Base-by-base conservation (phyloP, 2,329 filamentous ascomycete species). In the Pseudogymnoascus sp. region DNA sequence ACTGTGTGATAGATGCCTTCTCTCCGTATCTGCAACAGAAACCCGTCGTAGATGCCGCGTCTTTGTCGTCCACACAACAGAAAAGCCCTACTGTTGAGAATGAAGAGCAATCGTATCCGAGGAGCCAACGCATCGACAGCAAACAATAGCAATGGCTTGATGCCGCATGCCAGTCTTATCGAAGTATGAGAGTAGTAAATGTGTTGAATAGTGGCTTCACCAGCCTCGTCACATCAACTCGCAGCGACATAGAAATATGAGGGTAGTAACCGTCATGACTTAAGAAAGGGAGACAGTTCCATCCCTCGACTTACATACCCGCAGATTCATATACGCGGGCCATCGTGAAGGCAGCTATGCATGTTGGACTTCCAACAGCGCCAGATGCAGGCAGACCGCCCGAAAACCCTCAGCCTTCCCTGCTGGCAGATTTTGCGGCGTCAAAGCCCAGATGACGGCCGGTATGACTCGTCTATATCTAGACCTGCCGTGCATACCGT, bases 401-500 rank as follows among this genome's bases (percentile, higher is more conserved):
- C 28, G 4, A 2, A 35, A 35, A 33, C 25, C 28, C 28, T 21
- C 28, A 55, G 49, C 49, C 49, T 55, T 33, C 49, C 28, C n/a
- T 33, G 1, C 5, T 55, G 49, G 49, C 49, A 55, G 49, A 33
- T 28, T 55, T 55, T 55, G 4, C n/a, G 49, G 49, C 49, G 49
- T 55, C 49, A 55, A 55, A 35, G 28, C 33, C 28, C 25, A 14
- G n/a, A 33, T 35, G 16, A 55, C 28, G 49, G 49, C 28, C 11
- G 28, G 4, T 55, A 55, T 55, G 49, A 55, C 49, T 55, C 49
- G 49, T 55, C 28, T 55, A 35, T 21, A 14, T 16, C 49, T 5
- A 55, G 16, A 55, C 21, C 49, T 55, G 49, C 49, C 49, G 49
- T 55, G 49, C 28, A 55, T 55, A 55, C 49, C 16, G 49, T 55